Base-by-base conservation (phyloP, 148 eudicot genomes). In the Oxyria digyna region DNA sequence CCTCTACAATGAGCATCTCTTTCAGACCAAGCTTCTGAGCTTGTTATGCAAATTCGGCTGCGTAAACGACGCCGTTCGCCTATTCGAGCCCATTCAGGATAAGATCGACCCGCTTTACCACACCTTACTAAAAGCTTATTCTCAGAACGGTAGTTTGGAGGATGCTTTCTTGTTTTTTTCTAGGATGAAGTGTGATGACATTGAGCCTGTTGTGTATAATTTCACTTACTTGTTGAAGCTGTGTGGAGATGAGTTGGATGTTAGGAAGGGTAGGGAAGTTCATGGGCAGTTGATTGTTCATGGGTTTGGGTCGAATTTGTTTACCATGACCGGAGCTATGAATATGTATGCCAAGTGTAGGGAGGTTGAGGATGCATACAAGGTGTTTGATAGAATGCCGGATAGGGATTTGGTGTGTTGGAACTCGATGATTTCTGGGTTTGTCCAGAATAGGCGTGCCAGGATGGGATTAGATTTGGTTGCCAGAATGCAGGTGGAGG, bases 351-450 rank as follows among this genome's bases (percentile, higher is more conserved):
- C 90, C 0, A 91, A 91, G 74, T 91, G 97, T 73, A 74, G 80
- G 43, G 68, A 73, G 27, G 45, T 87, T 26, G 69, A 55, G 23
- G 96, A 88, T 49, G 97, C 97, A 0, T 81, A 81, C 64, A 87
- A 85, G 81, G 68, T 89, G 96, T 91, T 91, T 63, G 92, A 81
- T 67, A 84, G 78, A 82, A 88, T 91, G 89, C 81, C 87, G 70
- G 81, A 75, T 38, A 86, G 87, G 72, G 97, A 91, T 72, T 80
- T 85, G 68, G 85, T 84, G 15, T 86, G 85, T 71, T 91, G 97
- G 97, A 91, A 91, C 68, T 84, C 89, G 0, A 83, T 88, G 57
- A 76, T 86, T 75, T 79, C 82, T 31, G 91, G 91, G 54, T 87
- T 77, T 77, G 78, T 85, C 15, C 96, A 88, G 73, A 91, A 91